Base-by-base conservation (phyloP, 2,329 filamentous ascomycete species). In the Cercospora zeae-maydis region DNA sequence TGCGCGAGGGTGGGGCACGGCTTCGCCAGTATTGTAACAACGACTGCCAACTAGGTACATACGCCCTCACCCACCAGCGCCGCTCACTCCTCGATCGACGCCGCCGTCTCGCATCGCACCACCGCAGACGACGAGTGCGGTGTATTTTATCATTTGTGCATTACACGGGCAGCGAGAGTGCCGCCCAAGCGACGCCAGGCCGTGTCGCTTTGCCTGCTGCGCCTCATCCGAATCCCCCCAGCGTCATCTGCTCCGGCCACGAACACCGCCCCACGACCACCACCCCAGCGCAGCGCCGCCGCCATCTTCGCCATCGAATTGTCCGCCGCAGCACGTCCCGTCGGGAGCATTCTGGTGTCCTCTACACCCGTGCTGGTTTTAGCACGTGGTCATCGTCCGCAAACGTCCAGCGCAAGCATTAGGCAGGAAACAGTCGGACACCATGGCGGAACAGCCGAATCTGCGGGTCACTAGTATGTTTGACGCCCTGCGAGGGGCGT, bases 401-500 rank as follows among this genome's bases (percentile, higher is more conserved):
- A 6, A 52, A 52, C 27, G n/a, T 14, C 14, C 59, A 57, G 36
- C 37, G 30, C 27, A 36, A 39, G 27, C 31, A 11, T 19, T 24
- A 34, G 27, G 49, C 27, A 52, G 49, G 16, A 34, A 9, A 34
- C 27, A 30, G 30, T 52, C 31, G 14, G 31, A 52, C 62, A 55
- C 55, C 64, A 69, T 61, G 58, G 58, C 57, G 72, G 80, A 80
- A 77, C 79, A 81, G 71, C 75, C 91, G 75, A 98, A 97, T 80
- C 83, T 98, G 75, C 88, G 93, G 80, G 87, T 98, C 71, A 97
- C 93, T 73, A 96, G 93, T 97, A 86, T 77, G 86, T 77, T 61
- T 62, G 64, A 16, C 9, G 51, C 36, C n/a, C 10, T 24, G 34
- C 14, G 47, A 14, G 30, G 4, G 36, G 16, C 16, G n/a, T n/a